Evolutionary conservation across 805 yeast genomes (phyloP).

Genomic region (Nakazawaea ishiwadae): DNA sequence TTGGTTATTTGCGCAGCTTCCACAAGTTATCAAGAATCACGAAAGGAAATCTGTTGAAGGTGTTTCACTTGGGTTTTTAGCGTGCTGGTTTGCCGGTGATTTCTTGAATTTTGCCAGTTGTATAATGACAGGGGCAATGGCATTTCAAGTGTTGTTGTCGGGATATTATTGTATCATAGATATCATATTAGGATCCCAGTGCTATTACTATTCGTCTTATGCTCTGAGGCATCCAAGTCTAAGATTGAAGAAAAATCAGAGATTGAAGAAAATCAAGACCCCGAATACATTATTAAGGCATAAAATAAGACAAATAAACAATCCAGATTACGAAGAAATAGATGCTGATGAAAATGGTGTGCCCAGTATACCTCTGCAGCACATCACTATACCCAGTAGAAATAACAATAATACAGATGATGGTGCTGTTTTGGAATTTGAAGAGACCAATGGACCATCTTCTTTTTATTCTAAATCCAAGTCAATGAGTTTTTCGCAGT

Average conservation of each 20-base stretch:
- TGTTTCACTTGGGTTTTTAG: conserved; percentile 52
- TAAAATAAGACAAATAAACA: conserved; percentile 1
- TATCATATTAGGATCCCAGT: conserved; percentile 39
- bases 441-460: too few relatives aligned
- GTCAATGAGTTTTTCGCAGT: conserved; percentile 16
- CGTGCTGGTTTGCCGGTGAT: conserved; percentile 66
- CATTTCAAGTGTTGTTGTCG: conserved; percentile 42
- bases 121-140: conserved; percentile 40
- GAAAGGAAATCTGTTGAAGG: conserved; percentile 61
- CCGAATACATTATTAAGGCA: conserved; percentile 7
- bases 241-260: conserved; percentile 9
- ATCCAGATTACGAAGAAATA: conserved; percentile 7
- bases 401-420: conserved; percentile 10
- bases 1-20: conserved; percentile 74
- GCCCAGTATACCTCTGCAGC: conserved; percentile 4
- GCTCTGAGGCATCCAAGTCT: neutral
- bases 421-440: neutral
- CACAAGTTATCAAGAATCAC: conserved; percentile 62
- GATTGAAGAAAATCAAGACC: neutral
- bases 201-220: conserved; percentile 34
- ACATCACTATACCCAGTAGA: conserved; percentile 4
- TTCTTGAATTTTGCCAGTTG: conserved; percentile 47
- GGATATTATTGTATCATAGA: conserved; percentile 47
- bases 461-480: neutral
- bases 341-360: conserved; percentile 8